Percentiles rank a stretch among this genome's conserved stretches.
Conservation (phyloP, 2,329 filamentous ascomycete genomes). For the Seiridium cupressi region DNA sequence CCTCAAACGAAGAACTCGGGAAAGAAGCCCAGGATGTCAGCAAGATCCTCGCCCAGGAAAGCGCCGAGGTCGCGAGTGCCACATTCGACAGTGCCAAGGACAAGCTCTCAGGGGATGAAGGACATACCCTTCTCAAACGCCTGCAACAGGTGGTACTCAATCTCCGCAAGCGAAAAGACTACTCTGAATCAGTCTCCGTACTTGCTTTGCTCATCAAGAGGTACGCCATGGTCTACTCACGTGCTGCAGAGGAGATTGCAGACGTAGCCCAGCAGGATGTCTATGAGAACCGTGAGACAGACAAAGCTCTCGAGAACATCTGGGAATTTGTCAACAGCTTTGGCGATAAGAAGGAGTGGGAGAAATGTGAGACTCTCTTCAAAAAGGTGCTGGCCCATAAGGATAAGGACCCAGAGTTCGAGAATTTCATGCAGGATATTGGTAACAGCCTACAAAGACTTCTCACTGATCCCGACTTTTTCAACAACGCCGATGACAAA, state of each 20-base stretch:
- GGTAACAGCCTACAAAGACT: slow-evolving; percentile 76
- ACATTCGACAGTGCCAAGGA: slow-evolving; percentile 70
- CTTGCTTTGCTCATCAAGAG: slow-evolving; percentile 73
- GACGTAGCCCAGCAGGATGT: slow-evolving; percentile 68
- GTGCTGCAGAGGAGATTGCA: slow-evolving; percentile 65
- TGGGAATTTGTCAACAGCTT: slow-evolving; percentile 81
- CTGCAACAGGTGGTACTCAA: slow-evolving; percentile 75
- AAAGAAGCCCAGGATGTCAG: slow-evolving; percentile 54
- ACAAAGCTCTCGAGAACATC: slow-evolving; percentile 74
- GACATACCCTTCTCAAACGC: slow-evolving; percentile 69
- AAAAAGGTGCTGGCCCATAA: slow-evolving; percentile 71
- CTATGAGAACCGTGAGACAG: slow-evolving; percentile 69
- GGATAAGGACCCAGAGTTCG: slow-evolving; percentile 77
- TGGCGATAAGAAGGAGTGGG: slow-evolving; percentile 72
- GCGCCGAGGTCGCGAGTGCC: slow-evolving; percentile 24
- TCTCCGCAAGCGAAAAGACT: slow-evolving; percentile 74
- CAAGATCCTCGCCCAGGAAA: slow-evolving; percentile 49
- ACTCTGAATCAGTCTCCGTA: slow-evolving; percentile 81
- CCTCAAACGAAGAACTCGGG: slow-evolving; percentile 64
- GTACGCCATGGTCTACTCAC: slow-evolving; percentile 76
- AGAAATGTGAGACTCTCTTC: slow-evolving; percentile 67
- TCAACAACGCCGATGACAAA: slow-evolving; percentile 66
- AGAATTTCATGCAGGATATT: slow-evolving; percentile 71
- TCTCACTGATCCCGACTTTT: slow-evolving; percentile 82
- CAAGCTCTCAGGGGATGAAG: slow-evolving; percentile 71